Percentiles rank a stretch among this genome's conserved stretches.
Evolutionary conservation across 495 filamentous ascomycete genomes (phyloP).

Genomic region (Corynascus novoguineensis): DNA sequence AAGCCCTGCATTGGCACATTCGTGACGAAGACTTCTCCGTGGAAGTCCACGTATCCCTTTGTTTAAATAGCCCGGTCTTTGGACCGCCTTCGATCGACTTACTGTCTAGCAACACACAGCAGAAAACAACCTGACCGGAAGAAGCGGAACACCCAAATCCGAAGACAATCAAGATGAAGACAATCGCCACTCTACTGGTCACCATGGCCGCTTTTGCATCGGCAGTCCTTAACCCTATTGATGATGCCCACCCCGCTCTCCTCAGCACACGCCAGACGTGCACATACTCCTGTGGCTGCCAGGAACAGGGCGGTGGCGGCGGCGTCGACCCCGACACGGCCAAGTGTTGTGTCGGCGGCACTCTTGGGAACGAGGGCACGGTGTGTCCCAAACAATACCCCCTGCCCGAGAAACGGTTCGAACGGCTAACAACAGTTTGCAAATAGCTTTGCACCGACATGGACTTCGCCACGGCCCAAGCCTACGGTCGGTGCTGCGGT

Average conservation of each 20-base stretch:
- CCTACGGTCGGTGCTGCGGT: conserved; percentile 1
- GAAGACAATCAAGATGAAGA: conserved; percentile 6
- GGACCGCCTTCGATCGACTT: too few relatives aligned
- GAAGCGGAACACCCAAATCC: not conserved
- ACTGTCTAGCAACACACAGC: not conserved
- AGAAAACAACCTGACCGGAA: not conserved
- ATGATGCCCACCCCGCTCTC: not conserved
- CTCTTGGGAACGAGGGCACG: not conserved
- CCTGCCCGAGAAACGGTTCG: not conserved
- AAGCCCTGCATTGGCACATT: too few relatives aligned
- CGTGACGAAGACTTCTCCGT: too few relatives aligned
- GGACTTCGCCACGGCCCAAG: not conserved
- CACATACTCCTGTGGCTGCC: conserved; percentile 1
- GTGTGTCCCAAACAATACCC: not conserved
- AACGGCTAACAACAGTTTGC: not conserved
- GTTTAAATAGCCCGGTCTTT: too few relatives aligned
- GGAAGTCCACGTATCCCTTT: too few relatives aligned
- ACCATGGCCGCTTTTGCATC: not conserved
- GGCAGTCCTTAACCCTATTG: not conserved
- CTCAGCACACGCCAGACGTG: conserved; percentile 2
- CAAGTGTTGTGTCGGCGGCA: conserved; percentile 5
- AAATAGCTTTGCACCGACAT: conserved; percentile 2
- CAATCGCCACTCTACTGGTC: conserved; percentile 1
- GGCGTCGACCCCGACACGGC: conserved; percentile 1
- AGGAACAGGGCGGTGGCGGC: not conserved